Base-by-base conservation (phyloP, 768 basidiomycete genomes). In the Tylopilus cervinicoccineus region DNA sequence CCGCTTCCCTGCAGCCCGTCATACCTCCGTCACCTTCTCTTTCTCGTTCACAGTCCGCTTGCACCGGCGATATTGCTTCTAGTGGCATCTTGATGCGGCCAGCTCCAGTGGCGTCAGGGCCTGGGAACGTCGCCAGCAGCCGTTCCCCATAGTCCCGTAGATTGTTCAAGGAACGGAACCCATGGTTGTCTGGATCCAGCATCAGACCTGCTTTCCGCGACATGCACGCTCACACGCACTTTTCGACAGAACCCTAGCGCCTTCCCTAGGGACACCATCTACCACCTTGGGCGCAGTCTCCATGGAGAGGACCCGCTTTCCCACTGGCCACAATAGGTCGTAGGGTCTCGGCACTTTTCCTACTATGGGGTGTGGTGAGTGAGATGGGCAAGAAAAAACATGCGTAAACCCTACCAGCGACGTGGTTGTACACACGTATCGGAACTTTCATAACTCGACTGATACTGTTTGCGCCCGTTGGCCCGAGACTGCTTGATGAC, bases 371-470 rank as follows among this genome's bases (percentile, higher is more conserved):
- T 12, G 37, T 13, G 24, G 16, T 42, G 34, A 34, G 39, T 47
- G 54, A 37, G 50, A 41, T 23, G 19, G 55, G 31, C 34, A 23
- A 17, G 41, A 28, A 29, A 6, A 36, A 39, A 44, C 10, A 20
- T 32, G 22, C 10, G 27, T 13, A 48, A 29, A 8, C 24, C 83
- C 42, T 56, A 93, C 93, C 80, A 38, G 80, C 72, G 48, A 96
- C 88, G 54, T 93, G 75, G 49, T 91, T 93, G 69, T 96, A 97
- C 6, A 98, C 75, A 20, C 93, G 73, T 38, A 99, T 85, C 0
- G 95, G 95, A 1, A 98, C 86, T 43, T 87, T 88, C 86, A 95
- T 90, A 3, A 93, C 79, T 28, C 83, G 72, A 66, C 88, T 87
- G 47, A 74, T 72, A 57, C 79, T 80, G 53, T 73, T 77, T 29